phyloP scores from a whole-genome alignment of 768 basidiomycete genomes.

The Vararia minispora region DNA sequence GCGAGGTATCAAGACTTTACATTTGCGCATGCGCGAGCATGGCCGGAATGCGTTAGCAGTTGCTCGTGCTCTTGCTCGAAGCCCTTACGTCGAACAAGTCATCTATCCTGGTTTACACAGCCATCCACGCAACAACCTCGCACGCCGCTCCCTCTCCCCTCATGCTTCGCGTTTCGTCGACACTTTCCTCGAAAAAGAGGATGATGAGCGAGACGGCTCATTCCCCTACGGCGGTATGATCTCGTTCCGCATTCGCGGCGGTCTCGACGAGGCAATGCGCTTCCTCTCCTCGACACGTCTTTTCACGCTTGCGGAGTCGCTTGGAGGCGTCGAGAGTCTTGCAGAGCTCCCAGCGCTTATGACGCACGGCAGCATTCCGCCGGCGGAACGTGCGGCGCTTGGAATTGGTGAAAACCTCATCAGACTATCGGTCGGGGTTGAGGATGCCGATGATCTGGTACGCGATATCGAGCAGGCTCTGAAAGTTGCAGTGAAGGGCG shows the following conservation, averaged over 20 bases:
- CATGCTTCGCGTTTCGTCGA: conserved; percentile 62
- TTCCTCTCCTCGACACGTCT: conserved; percentile 59
- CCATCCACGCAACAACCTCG: conserved; percentile 56
- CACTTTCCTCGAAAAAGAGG: conserved; percentile 20
- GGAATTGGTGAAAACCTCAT: conserved; percentile 76
- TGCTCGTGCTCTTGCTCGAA: conserved; percentile 46
- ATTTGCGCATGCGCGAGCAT: conserved; percentile 79
- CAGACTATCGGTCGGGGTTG: conserved; percentile 78
- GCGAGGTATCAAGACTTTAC: conserved; percentile 85
- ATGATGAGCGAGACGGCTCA: conserved; percentile 29
- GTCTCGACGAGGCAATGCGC: conserved; percentile 40
- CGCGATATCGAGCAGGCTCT: conserved; percentile 61
- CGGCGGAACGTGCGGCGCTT: conserved; percentile 48
- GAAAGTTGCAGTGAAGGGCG: conserved; percentile 24
- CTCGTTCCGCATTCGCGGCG: conserved; percentile 50
- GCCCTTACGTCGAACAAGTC: conserved; percentile 61
- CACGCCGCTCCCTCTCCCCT: conserved; percentile 49
- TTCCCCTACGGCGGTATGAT: conserved; percentile 93
- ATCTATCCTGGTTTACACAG: conserved; percentile 75
- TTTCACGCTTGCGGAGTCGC: conserved; percentile 76
- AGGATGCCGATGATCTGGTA: conserved; percentile 77
- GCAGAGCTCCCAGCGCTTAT: conserved; percentile 81
- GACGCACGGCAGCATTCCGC: conserved; percentile 78
- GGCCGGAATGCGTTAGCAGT: conserved; percentile 74
- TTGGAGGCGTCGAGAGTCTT: conserved; percentile 89